Evolutionary conservation across 371 early-diverging fungal genomes (phyloP).

Genomic region (Mortierella sp.): DNA sequence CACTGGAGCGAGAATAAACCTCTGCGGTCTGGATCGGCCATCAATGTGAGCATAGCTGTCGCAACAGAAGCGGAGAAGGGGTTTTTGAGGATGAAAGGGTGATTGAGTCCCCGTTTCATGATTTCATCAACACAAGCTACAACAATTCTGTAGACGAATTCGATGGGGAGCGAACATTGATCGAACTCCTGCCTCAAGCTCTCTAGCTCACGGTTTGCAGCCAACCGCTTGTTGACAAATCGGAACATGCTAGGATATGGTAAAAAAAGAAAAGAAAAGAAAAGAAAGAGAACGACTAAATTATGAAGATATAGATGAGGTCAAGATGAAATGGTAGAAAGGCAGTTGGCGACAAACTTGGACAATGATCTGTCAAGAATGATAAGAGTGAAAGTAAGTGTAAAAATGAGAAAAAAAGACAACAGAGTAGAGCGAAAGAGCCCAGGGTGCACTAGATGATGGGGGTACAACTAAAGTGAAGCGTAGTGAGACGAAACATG

Average conservation of each 20-base stretch:
- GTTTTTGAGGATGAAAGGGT: constrained; percentile 49
- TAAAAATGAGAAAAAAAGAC: neutral
- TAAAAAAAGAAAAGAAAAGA: neutral
- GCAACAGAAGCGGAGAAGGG: constrained; percentile 42
- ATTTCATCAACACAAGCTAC: constrained; percentile 52
- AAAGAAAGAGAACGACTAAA: neutral
- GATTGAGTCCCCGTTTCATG: constrained; percentile 54
- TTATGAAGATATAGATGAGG: neutral
- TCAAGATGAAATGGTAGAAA: neutral
- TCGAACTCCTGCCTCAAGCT: constrained; percentile 47
- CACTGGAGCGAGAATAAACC: constrained; percentile 47
- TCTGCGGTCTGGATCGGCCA: constrained; percentile 52
- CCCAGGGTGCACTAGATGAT: neutral
- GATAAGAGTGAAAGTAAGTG: neutral
- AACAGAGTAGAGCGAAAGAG: neutral
- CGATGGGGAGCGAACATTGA: constrained; percentile 52
- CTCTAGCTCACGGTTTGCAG: constrained; percentile 38
- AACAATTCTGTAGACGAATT: constrained; percentile 49
- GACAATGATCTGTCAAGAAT: neutral
- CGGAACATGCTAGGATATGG: constrained; percentile 37
- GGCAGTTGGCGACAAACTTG: neutral
- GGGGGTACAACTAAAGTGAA: neutral
- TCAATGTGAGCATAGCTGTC: constrained; percentile 36
- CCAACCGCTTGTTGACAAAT: constrained; percentile 44
- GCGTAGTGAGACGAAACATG: neutral